Conservation (phyloP, 2,329 filamentous ascomycete genomes). For the Aspergillus pseudoviridinutans region DNA sequence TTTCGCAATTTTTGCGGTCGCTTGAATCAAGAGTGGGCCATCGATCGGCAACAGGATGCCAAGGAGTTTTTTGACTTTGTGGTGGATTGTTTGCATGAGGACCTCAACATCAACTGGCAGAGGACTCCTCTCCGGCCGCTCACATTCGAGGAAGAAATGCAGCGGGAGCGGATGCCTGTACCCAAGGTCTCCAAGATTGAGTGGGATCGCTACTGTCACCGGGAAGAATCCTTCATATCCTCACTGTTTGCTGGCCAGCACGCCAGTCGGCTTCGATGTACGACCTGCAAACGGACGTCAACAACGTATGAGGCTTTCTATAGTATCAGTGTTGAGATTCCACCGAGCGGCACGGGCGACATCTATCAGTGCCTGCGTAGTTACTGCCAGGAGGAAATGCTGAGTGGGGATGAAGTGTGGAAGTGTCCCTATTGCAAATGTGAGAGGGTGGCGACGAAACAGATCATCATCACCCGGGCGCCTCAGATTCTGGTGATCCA, state of each 20-base stretch:
- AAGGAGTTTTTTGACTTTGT: conserved; percentile 86
- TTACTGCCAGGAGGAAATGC: conserved; percentile 63
- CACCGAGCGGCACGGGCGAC: conserved; percentile 55
- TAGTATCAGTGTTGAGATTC: conserved; percentile 67
- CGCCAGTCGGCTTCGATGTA: conserved; percentile 58
- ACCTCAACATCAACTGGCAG: conserved; percentile 70
- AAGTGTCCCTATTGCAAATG: conserved; percentile 71
- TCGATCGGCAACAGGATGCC: conserved; percentile 78
- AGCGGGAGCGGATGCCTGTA: conserved; percentile 57
- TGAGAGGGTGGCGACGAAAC: conserved; percentile 63
- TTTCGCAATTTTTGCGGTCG: conserved; percentile 62
- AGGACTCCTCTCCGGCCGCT: conserved; percentile 55
- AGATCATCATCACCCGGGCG: conserved; percentile 70
- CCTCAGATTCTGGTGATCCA: conserved; percentile 75
- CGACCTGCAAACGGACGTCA: conserved; percentile 58
- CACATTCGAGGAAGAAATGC: conserved; percentile 57
- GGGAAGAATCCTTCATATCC: conserved; percentile 72
- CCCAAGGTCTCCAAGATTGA: conserved; percentile 66
- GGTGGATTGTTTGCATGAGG: conserved; percentile 76
- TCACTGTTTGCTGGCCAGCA: conserved; percentile 73
- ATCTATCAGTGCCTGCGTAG: conserved; percentile 67
- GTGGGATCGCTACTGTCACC: conserved; percentile 67
- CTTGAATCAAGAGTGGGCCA: conserved; percentile 65
- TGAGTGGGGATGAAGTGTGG: conserved; percentile 66
- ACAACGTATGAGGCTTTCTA: conserved; percentile 69